Conservation (phyloP, 2,329 filamentous ascomycete genomes). For the Magnaporthiopsis poae region DNA sequence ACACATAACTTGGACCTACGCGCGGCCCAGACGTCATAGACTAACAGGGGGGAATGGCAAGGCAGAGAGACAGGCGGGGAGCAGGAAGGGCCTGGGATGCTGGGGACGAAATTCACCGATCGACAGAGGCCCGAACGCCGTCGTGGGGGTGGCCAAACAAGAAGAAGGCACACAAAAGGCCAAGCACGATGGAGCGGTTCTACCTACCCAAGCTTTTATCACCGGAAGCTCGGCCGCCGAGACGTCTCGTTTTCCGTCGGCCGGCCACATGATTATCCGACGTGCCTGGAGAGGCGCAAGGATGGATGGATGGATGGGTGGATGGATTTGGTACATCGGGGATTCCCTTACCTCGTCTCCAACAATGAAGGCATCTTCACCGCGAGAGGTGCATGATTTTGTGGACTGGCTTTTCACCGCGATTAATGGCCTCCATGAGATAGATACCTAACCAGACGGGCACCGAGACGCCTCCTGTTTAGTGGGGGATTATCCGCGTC, state of each 20-base stretch:
- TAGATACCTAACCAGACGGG: no score
- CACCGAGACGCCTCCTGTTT: no score
- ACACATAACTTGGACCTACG: no score
- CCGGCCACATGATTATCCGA: background rate
- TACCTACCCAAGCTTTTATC: no score
- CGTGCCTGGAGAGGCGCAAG: background rate
- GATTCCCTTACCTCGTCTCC: no score
- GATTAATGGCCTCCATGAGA: no score
- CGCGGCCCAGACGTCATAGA: background rate
- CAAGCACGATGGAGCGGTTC: background rate
- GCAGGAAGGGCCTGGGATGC: background rate
- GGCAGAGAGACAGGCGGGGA: no score
- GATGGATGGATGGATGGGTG: no score
- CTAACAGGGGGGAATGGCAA: background rate
- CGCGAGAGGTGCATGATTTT: no score
- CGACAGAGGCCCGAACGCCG: background rate
- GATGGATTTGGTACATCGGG: background rate
- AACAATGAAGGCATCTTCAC: no score
- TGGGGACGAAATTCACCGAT: background rate
- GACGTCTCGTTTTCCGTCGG: background rate
- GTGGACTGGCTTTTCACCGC: no score
- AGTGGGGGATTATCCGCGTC: no score
- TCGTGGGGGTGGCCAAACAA: background rate
- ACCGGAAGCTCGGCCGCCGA: background rate
- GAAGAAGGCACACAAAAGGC: background rate